Percentiles rank a stretch among this genome's conserved stretches.
Conservation (phyloP, 192 early-diverging fungal genomes). For the Linnemannia zychae region DNA sequence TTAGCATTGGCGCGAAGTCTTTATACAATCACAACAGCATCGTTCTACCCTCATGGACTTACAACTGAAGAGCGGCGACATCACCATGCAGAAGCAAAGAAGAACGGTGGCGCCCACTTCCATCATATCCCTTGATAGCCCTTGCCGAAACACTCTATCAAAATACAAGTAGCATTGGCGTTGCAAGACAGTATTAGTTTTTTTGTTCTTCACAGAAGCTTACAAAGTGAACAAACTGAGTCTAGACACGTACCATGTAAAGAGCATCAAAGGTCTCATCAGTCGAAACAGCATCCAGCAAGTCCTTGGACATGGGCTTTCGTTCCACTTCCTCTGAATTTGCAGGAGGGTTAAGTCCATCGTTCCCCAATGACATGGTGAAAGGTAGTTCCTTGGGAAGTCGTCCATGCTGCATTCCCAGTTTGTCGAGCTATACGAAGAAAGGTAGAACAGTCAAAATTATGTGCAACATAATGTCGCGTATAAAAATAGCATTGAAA, state of each 20-base stretch:
- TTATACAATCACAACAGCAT: background rate
- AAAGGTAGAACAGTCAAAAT: background rate
- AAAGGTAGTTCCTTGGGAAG: conserved; percentile 68
- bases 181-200: background rate
- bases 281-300: conserved; percentile 70
- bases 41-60: conserved; percentile 32
- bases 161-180: no score
- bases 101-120: conserved; percentile 70
- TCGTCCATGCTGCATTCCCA: conserved; percentile 72
- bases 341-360: conserved; percentile 10
- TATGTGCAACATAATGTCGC: background rate
- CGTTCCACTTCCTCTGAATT: conserved; percentile 33
- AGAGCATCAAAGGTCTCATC: conserved; percentile 78
- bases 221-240: background rate
- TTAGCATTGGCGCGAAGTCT: background rate
- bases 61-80: conserved; percentile 84
- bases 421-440: conserved; percentile 74
- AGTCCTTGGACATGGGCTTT: conserved; percentile 74
- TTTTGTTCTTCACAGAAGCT: background rate
- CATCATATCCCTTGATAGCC: conserved; percentile 81
- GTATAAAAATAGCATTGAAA: background rate
- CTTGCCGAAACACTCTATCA: conserved; percentile 71
- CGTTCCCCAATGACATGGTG: conserved; percentile 65
- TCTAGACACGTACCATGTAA: conserved; percentile 70
- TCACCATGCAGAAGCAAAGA: conserved; percentile 78